Percentiles rank a stretch among this genome's conserved stretches.
These are phyloP conservation scores for Nigrospora osmanthi DNA, from an alignment of 2,329 filamentous ascomycete genomes.

Conservation along the genomic window DNA sequence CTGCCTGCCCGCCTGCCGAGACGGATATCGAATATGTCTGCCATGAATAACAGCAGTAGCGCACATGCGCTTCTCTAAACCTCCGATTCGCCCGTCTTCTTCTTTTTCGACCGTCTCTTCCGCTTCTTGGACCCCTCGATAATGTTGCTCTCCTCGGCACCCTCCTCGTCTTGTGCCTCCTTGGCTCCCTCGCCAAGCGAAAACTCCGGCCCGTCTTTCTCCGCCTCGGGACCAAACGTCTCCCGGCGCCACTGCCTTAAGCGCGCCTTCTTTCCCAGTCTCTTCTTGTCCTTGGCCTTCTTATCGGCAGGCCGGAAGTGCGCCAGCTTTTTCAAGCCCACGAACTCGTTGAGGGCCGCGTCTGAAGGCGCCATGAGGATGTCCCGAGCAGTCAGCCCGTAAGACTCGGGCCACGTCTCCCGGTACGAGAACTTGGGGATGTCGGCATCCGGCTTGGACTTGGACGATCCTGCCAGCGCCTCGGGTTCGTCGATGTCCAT, in stretches of 20 bases:
- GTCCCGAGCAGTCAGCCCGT: slow-evolving; percentile 82
- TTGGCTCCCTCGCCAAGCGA: slow-evolving; percentile 37
- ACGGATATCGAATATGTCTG: too few species aligned
- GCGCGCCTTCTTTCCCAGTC: slow-evolving; percentile 84
- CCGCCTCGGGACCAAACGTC: slow-evolving; percentile 52
- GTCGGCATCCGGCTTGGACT: slow-evolving; percentile 8
- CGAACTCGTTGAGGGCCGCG: slow-evolving; percentile 78
- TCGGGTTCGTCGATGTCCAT: slow-evolving; percentile 65
- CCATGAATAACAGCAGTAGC: too few species aligned
- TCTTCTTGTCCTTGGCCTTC: slow-evolving; percentile 83
- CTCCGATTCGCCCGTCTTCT: slow-evolving; percentile 7
- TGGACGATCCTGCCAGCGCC: slow-evolving; percentile 33
- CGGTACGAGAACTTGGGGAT: slow-evolving; percentile 73
- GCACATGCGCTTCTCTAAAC: too few species aligned
- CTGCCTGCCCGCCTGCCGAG: too few species aligned
- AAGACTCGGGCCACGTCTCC: slow-evolving; percentile 83
- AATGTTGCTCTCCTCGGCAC: slow-evolving; percentile 18
- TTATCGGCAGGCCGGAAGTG: slow-evolving; percentile 81
- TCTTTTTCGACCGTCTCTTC: slow-evolving; percentile 22
- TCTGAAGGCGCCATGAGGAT: slow-evolving; percentile 86
- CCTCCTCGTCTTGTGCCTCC: slow-evolving; percentile 16
- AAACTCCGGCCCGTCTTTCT: slow-evolving; percentile 48
- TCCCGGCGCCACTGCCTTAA: slow-evolving; percentile 76
- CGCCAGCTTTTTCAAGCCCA: slow-evolving; percentile 89
- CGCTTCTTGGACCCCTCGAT: slow-evolving; percentile 25